Base-by-base conservation (phyloP, 805 yeast species). In the Zygotorulaspora chibaensis region DNA sequence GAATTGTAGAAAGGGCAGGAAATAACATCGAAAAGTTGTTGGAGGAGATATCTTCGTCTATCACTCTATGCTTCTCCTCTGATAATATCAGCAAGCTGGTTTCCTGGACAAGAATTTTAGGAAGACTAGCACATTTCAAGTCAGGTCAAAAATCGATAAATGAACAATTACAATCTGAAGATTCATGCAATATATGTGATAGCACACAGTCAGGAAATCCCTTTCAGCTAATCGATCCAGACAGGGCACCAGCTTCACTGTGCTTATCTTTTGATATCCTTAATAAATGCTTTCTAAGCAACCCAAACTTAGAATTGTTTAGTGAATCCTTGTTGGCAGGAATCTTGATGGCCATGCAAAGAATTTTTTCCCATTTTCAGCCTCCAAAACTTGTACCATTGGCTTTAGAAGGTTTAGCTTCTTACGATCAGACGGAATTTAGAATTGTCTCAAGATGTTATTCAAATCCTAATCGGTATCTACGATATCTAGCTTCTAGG, bases 401-500 rank as follows among this genome's bases (percentile, higher is more conserved):
- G 10, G 53, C 56, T 28, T 47, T 47, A 1, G 35, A 35, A 9
- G 29, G 34, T 5, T 11, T 30, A 3, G 7, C 23, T 6, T 33
- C 46, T 6, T 17, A 35, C 13, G 46, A 45, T 15, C 42, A 53
- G 2, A 15, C 46, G 9, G 17, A 70, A 5, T 78, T 77, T 63
- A 57, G 56, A 5, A 74, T 77, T 44, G 47, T 82, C 1, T 57
- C 70, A 34, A 47, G 53, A 2, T 67, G 74, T 15, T 66, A 80
- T 33, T 47, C 58, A 0, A 67, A 69, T n/a, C 62, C 60, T 7
- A 73, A 75, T 45, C 64, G 91, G 52, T 83, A 80, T 47, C 70
- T 81, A 0, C 61, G 91, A 40, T 47, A 83, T 2, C 54, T 79
- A 3, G 70, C 80, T 2, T 69, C 77, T 0, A 72, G 80, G 47